Base-by-base conservation (phyloP, 2,329 filamentous ascomycete genomes). In the Aspergillus neotritici region DNA sequence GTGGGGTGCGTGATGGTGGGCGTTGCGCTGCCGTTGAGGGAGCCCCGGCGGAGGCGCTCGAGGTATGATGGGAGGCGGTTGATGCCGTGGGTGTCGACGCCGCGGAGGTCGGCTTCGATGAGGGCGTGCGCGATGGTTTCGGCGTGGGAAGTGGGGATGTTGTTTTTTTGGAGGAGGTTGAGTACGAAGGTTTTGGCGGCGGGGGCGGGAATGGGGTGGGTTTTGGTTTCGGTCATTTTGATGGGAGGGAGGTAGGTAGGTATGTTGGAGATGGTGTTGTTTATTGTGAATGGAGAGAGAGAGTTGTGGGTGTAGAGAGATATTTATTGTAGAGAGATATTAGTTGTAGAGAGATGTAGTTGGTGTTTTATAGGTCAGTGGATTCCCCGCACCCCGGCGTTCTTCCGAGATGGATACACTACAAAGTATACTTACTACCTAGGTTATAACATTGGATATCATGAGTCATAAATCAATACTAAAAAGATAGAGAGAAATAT, bases 41-140 rank as follows among this genome's bases (percentile, higher is more conserved):
- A 83, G 2, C 82, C 81, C 57, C 83, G 75, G 2, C 84, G 79
- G 49, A 90, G 77, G 13, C 86, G 82, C 41, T 79, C 75, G 70
- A 90, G 79, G 69, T 91, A 91, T 0, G 82, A 86, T 1, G 86
- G 85, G 32, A 91, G 80, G 5, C 86, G 80, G 62, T 87, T 87
- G 62, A 86, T 80, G 47, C 83, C 86, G 61, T 91, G 86, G 0
- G 84, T 87, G 58, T 91, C 86, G 17, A 90, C 82, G 38, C 86
- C 86, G 32, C 86, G 81, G 1, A 91, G 76, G 54, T 91, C 86
- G 10, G 86, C 86, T 30, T 79, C 78, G 1, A 90, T 75, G 1
- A 91, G 78, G 49, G 82, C 85, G 48, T 70, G 67, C n/a, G 85
- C 80, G 10, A 89, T 68, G 30, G 80, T 79, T 4, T 66, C 50